Conservation (phyloP, 768 basidiomycete genomes). For the Rhodotorula babjevae region DNA sequence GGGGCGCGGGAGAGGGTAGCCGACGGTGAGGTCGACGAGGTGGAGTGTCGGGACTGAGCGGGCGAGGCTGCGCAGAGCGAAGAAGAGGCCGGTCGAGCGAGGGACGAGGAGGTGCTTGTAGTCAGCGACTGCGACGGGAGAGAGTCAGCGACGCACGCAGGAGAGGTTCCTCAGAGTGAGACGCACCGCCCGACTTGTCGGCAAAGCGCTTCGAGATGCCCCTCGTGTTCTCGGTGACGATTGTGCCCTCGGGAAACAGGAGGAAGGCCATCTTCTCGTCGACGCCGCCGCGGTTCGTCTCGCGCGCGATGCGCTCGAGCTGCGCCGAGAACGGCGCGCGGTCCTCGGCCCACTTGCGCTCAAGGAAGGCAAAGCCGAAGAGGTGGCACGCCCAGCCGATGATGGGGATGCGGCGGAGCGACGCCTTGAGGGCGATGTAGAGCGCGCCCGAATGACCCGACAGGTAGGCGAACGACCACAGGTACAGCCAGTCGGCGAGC, state of each 20-base stretch:
- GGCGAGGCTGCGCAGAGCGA: conserved; percentile 66
- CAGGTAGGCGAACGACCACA: conserved; percentile 67
- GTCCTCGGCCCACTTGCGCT: conserved; percentile 89
- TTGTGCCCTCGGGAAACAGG: conserved; percentile 91
- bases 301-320: conserved; percentile 53
- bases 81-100: conserved; percentile 82
- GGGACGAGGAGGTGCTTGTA: conserved; percentile 74
- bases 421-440: conserved; percentile 85
- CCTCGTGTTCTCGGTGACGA: conserved; percentile 78
- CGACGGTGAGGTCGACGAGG: conserved; percentile 78
- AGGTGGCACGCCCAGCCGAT: conserved; percentile 90
- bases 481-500: conserved; percentile 59
- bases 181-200: conserved; percentile 76
- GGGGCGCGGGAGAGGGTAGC: conserved; percentile 56
- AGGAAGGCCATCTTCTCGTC: conserved; percentile 66
- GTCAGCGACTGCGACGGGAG: conserved; percentile 60
- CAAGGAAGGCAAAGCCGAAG: conserved; percentile 87
- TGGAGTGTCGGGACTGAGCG: conserved; percentile 70
- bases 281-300: conserved; percentile 16
- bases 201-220: conserved; percentile 80
- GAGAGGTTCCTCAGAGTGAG: neutral
- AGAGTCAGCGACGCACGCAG: neutral
- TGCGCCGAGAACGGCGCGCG: conserved; percentile 61
- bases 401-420: conserved; percentile 74
- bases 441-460: conserved; percentile 64